A percentile compares a stretch with the other conserved stretches of the same genome.
Evolutionary conservation across 352 stramenopile species (phyloP).

Genomic region (Elongisporangium prolatum): DNA sequence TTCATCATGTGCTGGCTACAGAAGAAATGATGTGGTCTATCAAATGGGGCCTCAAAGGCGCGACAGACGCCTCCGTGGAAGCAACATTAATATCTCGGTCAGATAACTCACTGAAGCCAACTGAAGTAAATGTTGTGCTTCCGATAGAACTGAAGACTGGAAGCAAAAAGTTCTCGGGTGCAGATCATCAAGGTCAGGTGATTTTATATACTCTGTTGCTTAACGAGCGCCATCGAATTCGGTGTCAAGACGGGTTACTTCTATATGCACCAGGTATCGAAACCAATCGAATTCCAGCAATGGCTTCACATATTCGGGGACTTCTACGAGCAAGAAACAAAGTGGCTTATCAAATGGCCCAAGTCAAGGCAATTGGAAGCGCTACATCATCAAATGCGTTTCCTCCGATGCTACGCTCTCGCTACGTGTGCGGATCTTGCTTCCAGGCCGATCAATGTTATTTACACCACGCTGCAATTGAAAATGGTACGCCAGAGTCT

Average conservation of each 20-base stretch:
- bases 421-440: slow-evolving; percentile 66
- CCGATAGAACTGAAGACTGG: slow-evolving; percentile 89
- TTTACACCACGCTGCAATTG: slow-evolving; percentile 73
- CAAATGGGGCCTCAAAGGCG: slow-evolving; percentile 80
- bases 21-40: slow-evolving; percentile 87
- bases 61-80: slow-evolving; percentile 68
- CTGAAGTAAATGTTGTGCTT: slow-evolving; percentile 25
- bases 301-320: slow-evolving; percentile 50
- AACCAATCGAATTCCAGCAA: slow-evolving; percentile 55
- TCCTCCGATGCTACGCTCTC: slow-evolving; percentile 67
- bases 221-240: slow-evolving; percentile 68
- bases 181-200: slow-evolving; percentile 81
- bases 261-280: slow-evolving; percentile 72
- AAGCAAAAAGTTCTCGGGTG: slow-evolving; percentile 52
- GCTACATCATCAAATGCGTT: slow-evolving; percentile 44
- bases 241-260: slow-evolving; percentile 54
- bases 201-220: slow-evolving; percentile 86
- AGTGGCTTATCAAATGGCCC: slow-evolving; percentile 55
- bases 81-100: slow-evolving; percentile 21
- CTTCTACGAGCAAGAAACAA: slow-evolving; percentile 70
- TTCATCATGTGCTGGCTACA: slow-evolving; percentile 54
- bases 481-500: slow-evolving; percentile 62
- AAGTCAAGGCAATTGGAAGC: slow-evolving; percentile 50
- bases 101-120: slow-evolving; percentile 1
- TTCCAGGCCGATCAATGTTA: slow-evolving; percentile 85